These are phyloP conservation scores for Kodamaea kakaduensis DNA, from an alignment of 805 yeast genomes.

Conservation along the genomic window DNA sequence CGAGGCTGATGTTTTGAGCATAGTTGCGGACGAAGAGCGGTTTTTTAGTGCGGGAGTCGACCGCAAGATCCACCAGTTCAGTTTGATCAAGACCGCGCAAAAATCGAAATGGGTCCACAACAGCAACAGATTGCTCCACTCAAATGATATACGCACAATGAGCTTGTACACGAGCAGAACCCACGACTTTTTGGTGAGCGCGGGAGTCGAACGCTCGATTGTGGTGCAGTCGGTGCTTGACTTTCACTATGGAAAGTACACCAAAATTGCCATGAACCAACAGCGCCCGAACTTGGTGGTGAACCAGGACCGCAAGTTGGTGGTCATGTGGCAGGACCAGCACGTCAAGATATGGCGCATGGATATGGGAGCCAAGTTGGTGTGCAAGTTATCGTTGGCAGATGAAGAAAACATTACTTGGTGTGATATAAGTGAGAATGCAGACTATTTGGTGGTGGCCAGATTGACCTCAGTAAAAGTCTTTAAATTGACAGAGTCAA, in stretches of 20 bases:
- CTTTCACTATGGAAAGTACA: conserved; percentile 68
- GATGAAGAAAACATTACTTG: conserved; percentile 79
- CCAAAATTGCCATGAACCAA: conserved; percentile 65
- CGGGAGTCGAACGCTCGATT: conserved; percentile 75
- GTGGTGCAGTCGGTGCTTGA: conserved; percentile 61
- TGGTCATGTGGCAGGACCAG: conserved; percentile 81
- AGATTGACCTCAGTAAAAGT: conserved; percentile 65
- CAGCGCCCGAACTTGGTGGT: conserved; percentile 49
- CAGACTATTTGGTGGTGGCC: conserved; percentile 65
- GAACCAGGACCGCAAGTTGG: conserved; percentile 44
- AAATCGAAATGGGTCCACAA: conserved; percentile 67
- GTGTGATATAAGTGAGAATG: conserved; percentile 63
- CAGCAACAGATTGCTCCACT: conserved; percentile 74
- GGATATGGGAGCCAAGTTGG: conserved; percentile 44
- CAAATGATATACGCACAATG: conserved; percentile 81
- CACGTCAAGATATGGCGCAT: conserved; percentile 74
- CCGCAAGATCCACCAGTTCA: conserved; percentile 77
- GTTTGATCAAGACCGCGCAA: conserved; percentile 39
- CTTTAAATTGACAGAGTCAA: conserved; percentile 52
- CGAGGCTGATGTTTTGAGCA: conserved; percentile 84
- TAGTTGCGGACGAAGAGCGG: conserved; percentile 62
- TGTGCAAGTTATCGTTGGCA: conserved; percentile 59
- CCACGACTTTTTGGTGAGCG: conserved; percentile 67
- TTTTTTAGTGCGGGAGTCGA: conserved; percentile 92
- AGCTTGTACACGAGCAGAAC: conserved; percentile 65